phyloP scores from a whole-genome alignment of 225 moss, liverwort and hornwort genomes.

The Straminergon stramineum region DNA sequence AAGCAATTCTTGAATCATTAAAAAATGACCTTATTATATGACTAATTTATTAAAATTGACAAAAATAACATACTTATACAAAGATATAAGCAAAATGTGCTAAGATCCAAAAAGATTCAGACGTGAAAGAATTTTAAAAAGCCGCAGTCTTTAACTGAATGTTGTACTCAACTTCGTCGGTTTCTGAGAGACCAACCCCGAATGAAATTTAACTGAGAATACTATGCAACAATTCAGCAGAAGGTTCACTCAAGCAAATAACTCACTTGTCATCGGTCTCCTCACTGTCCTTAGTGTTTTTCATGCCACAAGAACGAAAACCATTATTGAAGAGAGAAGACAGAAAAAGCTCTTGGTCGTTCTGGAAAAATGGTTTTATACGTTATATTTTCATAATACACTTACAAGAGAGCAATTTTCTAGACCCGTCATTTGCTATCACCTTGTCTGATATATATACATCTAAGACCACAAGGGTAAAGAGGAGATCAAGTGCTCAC shows the following conservation, averaged over 20 bases:
- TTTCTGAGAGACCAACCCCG: neutral
- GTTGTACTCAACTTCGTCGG: neutral
- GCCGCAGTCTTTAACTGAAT: neutral
- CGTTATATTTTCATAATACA: neutral
- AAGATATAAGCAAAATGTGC: neutral
- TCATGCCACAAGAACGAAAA: neutral
- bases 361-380: constrained; percentile 1
- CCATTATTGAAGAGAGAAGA: neutral
- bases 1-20: neutral
- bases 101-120: neutral
- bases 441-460: constrained; percentile 1
- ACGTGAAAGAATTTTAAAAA: neutral
- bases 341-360: neutral
- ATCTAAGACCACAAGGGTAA: neutral
- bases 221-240: neutral
- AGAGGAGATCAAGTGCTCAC: neutral
- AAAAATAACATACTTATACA: neutral
- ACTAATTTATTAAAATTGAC: neutral
- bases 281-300: neutral
- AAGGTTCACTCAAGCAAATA: neutral
- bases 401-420: neutral
- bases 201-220: neutral
- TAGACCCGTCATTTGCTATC: neutral
- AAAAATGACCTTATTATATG: neutral
- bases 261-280: neutral